Conservation (phyloP, 2,329 filamentous ascomycete genomes). For the Aspergillus sergii region DNA sequence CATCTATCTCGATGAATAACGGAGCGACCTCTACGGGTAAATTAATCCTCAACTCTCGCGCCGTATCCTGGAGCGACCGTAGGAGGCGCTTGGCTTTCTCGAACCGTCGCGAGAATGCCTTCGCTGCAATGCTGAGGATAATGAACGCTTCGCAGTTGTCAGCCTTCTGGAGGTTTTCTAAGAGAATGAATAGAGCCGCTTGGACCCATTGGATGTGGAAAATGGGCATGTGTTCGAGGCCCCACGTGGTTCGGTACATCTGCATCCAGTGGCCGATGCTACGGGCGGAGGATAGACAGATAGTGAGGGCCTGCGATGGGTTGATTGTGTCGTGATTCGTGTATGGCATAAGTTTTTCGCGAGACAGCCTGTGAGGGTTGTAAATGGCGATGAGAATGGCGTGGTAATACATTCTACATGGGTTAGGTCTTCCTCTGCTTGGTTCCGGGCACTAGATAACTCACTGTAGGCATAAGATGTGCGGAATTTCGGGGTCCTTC, state of each 20-base stretch:
- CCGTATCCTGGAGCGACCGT: conserved; percentile 22
- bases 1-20: conserved; percentile 22
- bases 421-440: conserved; percentile 3
- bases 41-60: conserved; percentile 18
- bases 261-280: conserved; percentile 29
- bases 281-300: conserved; percentile 29
- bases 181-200: conserved; percentile 30
- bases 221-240: conserved; percentile 34
- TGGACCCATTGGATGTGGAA: conserved; percentile 34
- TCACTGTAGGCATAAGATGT: conserved; percentile 28
- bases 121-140: conserved; percentile 25
- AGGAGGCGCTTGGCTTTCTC: conserved; percentile 12
- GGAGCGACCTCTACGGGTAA: conserved; percentile 26
- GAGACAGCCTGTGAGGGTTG: conserved; percentile 19
- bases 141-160: conserved; percentile 29
- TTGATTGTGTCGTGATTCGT: not conserved
- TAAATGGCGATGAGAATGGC: conserved; percentile 39
- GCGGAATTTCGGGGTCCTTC: conserved; percentile 18
- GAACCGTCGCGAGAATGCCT: conserved; percentile 29
- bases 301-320: conserved; percentile 17
- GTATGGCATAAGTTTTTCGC: not conserved
- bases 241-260: conserved; percentile 32
- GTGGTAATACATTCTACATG: conserved; percentile 41
- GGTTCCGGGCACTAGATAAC: not conserved
- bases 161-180: conserved; percentile 26